Evolutionary conservation across 2,329 filamentous ascomycete genomes (phyloP), one percentile per base, ranked within the genome.

Genomic region (Neofusicoccum cordaticola): DNA sequence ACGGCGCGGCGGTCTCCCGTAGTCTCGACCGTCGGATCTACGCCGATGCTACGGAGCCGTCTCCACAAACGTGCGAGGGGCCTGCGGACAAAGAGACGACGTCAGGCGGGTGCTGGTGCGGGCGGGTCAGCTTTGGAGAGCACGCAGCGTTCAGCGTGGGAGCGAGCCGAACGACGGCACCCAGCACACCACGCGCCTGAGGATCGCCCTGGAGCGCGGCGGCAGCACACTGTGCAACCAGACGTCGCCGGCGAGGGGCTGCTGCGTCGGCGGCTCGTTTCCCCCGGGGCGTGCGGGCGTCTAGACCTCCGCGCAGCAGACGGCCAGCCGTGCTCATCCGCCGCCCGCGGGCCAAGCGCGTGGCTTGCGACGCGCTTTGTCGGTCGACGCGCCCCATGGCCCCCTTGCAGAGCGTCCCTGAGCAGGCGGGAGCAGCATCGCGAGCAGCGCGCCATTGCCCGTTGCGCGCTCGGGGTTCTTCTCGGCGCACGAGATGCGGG

Each of bases 21-120:
- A 52, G 50, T 60, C 56, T 60, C 31, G 56, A 60, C 56, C 56
- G 41, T 35, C 31, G 56, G 56, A 60, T 60, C 56, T 60, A 60
- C 56, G 50, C 17, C 50, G 50, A 52, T 52, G 50, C 50, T 52
- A 52, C 50, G 50, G 50, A 52, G 15, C 22, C 37, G 52, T 57
- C 52, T 57, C 52, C 52, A 57, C 52, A 57, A 57, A 57, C 52
- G 52, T 31, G 52, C 37, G 52, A 57, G 39, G 53, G 39, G 39
- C 12, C 13, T n/a, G 6, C 39, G 37, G 39, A 44, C 53, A 57
- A 58, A 60, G 41, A 58, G 56, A 45, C 56, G 56, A 60, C 56
- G 56, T 60, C 56, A 60, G 56, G 56, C 44, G 53, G n/a, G 17
- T 11, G 37, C 5, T 31, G 39, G 19, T 39, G 34, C 12, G 17